Evolutionary conservation across 768 basidiomycete species (phyloP), one percentile per base, ranked within the genome.

Genomic region (Auricularia sp.): DNA sequence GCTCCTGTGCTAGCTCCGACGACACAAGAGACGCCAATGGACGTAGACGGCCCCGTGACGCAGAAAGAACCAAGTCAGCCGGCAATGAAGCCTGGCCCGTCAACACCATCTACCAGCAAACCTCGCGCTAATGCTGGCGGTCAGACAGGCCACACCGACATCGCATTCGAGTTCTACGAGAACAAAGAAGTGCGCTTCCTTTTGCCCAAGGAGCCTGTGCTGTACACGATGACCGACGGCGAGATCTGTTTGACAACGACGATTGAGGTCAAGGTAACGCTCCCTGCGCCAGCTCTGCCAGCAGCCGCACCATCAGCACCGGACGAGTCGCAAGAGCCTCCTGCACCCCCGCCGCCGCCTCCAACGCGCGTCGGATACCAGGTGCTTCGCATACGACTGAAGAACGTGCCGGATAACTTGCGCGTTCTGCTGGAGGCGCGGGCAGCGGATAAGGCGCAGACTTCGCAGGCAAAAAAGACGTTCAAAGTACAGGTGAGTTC

Each of bases 141-240:
- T 10, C 11, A 11, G 44, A 51, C 14, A 5, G 47, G 14, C 2
- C 47, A 42, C 39, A 3, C 65, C 13, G 68, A 69, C 36, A 66
- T 69, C 61, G 34, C 67, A 18, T 54, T 69, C 59, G 67, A 69
- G 54, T 66, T 69, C n/a, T 34, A 42, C 24, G 68, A 69, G 47
- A 69, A 69, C 63, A 35, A 54, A 5, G 63, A 63, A 2, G 67
- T 66, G 54, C 63, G 63, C 1, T 69, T 65, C 44, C 59, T 67
- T 0, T 64, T 69, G 4, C 68, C 68, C 2, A 59, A 65, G 39
- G 61, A 67, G 47, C 47, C 54, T 33, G 62, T 34, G 61, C 64
- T 16, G 45, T 69, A 54, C 63, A 66, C 45, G 51, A 64, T 21
- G 35, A 59, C 2, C 36, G 51, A 14, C 34, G 21, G 3, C 33